A percentile compares a stretch with the other conserved stretches of the same genome.
These are phyloP conservation scores for Solanum clarkiae DNA, from an alignment of 257 asterid genomes.

Conservation along the genomic window DNA sequence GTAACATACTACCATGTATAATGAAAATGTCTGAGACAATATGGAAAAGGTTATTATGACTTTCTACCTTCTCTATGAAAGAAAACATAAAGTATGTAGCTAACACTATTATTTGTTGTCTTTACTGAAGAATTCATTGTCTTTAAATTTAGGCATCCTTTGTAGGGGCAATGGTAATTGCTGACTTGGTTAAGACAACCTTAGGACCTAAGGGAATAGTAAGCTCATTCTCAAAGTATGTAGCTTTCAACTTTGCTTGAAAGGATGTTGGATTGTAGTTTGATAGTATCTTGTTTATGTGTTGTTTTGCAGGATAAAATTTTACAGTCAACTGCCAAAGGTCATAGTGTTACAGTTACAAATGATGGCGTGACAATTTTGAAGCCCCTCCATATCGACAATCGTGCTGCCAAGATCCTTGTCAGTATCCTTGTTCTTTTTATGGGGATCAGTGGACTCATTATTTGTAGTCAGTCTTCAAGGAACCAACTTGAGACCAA, in stretches of 20 bases:
- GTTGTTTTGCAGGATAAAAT: constrained; percentile 57
- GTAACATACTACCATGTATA: background rate
- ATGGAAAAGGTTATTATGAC: background rate
- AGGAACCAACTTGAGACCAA: no score
- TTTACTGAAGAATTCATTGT: background rate
- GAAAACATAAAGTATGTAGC: background rate
- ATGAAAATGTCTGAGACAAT: background rate
- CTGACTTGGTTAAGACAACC: constrained; percentile 90
- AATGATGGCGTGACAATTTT: constrained; percentile 97
- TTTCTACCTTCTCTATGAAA: background rate
- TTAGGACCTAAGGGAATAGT: constrained; percentile 99
- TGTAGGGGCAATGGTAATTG: constrained; percentile 83
- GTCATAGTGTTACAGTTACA: constrained; percentile 78
- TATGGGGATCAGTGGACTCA: background rate
- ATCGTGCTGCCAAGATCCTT: constrained; percentile 93
- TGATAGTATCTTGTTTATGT: background rate
- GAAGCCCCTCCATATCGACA: constrained; percentile 87
- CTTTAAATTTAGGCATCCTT: constrained; percentile 53
- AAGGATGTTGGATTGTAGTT: background rate
- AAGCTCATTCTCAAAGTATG: background rate
- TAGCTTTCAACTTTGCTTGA: background rate
- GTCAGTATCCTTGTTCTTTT: constrained; percentile 58
- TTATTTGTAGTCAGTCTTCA: background rate
- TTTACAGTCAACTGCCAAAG: constrained; percentile 75
- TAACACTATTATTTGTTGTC: background rate